These are phyloP conservation scores for Parsonsia alboflavescens DNA, from an alignment of 257 asterid genomes.

Conservation along the genomic window DNA sequence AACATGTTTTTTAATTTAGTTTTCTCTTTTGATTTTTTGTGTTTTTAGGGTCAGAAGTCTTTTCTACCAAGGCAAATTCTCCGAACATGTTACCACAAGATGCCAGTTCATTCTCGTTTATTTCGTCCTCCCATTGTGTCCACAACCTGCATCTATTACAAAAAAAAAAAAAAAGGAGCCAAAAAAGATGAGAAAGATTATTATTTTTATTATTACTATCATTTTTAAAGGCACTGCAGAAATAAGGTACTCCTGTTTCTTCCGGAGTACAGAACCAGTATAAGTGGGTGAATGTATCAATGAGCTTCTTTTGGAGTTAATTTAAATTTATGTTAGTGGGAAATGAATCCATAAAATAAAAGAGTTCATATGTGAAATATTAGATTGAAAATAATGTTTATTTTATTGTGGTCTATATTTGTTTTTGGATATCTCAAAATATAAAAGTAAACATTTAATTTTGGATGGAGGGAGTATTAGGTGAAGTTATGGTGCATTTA, in stretches of 20 bases:
- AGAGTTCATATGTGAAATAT: background rate
- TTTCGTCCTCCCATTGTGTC: background rate
- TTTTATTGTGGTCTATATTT: background rate
- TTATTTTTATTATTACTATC: background rate
- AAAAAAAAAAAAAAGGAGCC: background rate
- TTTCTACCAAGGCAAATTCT: background rate
- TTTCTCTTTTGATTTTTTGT: too few relatives aligned
- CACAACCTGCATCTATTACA: background rate
- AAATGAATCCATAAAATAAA: background rate
- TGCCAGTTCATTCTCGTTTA: background rate
- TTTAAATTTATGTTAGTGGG: background rate
- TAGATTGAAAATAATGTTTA: background rate
- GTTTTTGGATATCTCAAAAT: background rate
- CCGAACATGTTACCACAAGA: background rate
- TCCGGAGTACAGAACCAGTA: background rate
- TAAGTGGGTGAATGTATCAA: background rate
- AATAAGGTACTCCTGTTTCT: background rate
- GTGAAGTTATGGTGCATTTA: background rate
- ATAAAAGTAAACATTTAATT: background rate
- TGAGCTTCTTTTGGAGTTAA: background rate
- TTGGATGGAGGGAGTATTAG: background rate
- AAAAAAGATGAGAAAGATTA: background rate
- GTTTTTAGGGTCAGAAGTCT: background rate
- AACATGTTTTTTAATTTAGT: background rate
- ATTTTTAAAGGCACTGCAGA: background rate